Percentiles rank a stretch among this genome's conserved stretches.
phyloP scores from a whole-genome alignment of 768 basidiomycete species.

The Nidularia pulvinata region DNA sequence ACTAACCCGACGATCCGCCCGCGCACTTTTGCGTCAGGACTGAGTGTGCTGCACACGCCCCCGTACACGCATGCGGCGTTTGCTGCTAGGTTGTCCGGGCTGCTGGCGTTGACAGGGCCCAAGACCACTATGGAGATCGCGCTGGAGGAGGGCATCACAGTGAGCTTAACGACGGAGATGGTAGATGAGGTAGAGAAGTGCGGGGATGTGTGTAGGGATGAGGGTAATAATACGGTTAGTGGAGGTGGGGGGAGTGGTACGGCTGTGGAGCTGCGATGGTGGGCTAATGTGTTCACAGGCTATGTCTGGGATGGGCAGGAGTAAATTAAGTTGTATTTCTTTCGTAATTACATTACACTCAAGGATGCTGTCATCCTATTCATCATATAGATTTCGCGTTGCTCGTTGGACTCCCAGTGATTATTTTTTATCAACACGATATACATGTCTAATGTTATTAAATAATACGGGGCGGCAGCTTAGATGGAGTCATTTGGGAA shows the following conservation, averaged over 20 bases:
- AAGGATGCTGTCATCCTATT: too few species aligned
- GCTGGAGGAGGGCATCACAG: slow-evolving; percentile 64
- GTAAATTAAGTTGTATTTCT: too few species aligned
- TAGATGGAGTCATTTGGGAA: too few species aligned
- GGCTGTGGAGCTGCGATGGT: slow-evolving; percentile 71
- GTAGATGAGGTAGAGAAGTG: slow-evolving; percentile 70
- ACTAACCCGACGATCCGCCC: slow-evolving; percentile 68
- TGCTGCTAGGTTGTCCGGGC: slow-evolving; percentile 57
- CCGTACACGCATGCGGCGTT: slow-evolving; percentile 71
- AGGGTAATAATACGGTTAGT: slow-evolving; percentile 36
- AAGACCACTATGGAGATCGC: slow-evolving; percentile 74
- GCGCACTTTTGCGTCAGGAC: slow-evolving; percentile 71
- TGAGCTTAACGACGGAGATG: slow-evolving; percentile 80
- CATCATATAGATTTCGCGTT: too few species aligned
- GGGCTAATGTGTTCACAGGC: slow-evolving; percentile 61
- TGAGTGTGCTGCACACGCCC: slow-evolving; percentile 85
- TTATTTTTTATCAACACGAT: too few species aligned
- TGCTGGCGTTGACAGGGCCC: slow-evolving; percentile 48
- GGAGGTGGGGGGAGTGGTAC: slow-evolving; percentile 44
- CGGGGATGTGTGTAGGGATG: slow-evolving; percentile 78
- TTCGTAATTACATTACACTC: too few species aligned
- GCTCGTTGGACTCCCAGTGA: too few species aligned
- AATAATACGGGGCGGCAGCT: too few species aligned
- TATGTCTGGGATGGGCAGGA: slow-evolving; percentile 77
- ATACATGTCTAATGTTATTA: too few species aligned